Percentiles rank a stretch among this genome's conserved stretches.
These are phyloP conservation scores for Leucocoprinus leucothites DNA, from an alignment of 768 basidiomycete genomes.

Conservation along the genomic window DNA sequence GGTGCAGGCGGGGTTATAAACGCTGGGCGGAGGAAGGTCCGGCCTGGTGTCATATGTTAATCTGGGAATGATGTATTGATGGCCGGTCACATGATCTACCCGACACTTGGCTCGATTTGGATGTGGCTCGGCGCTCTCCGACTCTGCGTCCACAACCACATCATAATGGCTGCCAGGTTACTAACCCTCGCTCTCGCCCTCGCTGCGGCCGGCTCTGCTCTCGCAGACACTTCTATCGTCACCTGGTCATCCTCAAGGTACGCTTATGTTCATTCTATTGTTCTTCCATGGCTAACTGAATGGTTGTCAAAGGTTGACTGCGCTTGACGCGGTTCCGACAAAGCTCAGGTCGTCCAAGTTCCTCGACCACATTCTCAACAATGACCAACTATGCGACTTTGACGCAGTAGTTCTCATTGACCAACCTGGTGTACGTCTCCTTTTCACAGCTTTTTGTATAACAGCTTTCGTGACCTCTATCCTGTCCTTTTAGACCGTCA, in stretches of 20 bases:
- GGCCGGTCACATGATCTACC: constrained; percentile 21
- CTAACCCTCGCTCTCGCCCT: constrained; percentile 42
- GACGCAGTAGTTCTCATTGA: constrained; percentile 68
- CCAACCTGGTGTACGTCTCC: constrained; percentile 64
- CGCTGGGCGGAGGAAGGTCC: not conserved
- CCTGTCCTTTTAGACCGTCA: not conserved
- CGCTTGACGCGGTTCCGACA: constrained; percentile 41
- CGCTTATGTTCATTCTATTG: not conserved
- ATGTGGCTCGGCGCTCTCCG: constrained; percentile 8
- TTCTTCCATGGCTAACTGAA: not conserved
- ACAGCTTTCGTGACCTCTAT: not conserved
- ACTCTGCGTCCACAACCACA: constrained; percentile 14
- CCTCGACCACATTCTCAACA: constrained; percentile 40
- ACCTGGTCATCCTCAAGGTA: constrained; percentile 73
- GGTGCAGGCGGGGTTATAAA: not conserved
- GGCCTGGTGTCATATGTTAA: constrained; percentile 18
- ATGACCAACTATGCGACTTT: constrained; percentile 52
- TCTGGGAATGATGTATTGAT: constrained; percentile 1
- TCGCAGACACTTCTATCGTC: constrained; percentile 60
- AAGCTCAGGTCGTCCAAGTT: constrained; percentile 31
- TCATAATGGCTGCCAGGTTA: constrained; percentile 37
- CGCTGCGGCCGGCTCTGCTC: constrained; percentile 49
- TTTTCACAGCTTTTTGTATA: constrained; percentile 36
- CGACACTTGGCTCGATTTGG: constrained; percentile 8
- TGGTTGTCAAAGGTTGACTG: constrained; percentile 39